Conservation (phyloP, 768 basidiomycete genomes). For the Porphyrellus cyaneotinctus region DNA sequence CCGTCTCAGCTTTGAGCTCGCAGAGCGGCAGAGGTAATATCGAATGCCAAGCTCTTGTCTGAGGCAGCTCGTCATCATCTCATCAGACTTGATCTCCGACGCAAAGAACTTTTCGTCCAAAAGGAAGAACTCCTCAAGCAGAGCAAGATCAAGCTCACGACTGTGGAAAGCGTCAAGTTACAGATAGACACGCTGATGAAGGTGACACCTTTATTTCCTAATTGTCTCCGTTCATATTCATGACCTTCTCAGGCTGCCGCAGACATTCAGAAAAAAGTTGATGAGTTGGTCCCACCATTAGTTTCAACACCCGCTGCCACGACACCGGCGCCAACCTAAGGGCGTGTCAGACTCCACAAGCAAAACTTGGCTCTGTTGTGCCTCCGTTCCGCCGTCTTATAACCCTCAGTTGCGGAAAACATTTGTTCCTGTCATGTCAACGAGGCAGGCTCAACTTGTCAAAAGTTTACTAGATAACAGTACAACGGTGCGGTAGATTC, state of each 20-base stretch:
- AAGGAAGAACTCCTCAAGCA: slow-evolving; percentile 81
- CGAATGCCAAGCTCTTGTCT: slow-evolving; percentile 1
- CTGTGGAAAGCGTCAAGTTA: slow-evolving; percentile 72
- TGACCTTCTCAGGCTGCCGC: slow-evolving; percentile 50
- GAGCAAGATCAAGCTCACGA: slow-evolving; percentile 66
- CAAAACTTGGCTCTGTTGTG: slow-evolving; percentile 2
- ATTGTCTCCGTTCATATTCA: slow-evolving; percentile 8
- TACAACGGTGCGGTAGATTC: slow-evolving; percentile 29
- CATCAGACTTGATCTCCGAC: slow-evolving; percentile 64
- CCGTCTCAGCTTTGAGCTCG: slow-evolving; percentile 81
- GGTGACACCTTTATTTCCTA: slow-evolving; percentile 35
- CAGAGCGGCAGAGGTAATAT: slow-evolving; percentile 78
- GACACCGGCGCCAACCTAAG: slow-evolving; percentile 26
- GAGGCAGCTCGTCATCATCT: slow-evolving; percentile 2
- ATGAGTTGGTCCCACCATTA: slow-evolving; percentile 53
- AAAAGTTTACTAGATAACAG: slow-evolving; percentile 27
- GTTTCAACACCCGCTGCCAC: slow-evolving; percentile 29
- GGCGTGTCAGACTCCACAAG: background rate
- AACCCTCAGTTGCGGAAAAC: slow-evolving; percentile 4
- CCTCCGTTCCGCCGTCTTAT: background rate
- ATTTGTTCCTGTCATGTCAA: slow-evolving; percentile 1
- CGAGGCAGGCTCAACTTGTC: slow-evolving; percentile 16
- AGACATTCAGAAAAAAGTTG: slow-evolving; percentile 73
- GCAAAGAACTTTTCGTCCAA: slow-evolving; percentile 60
- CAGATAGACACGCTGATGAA: slow-evolving; percentile 77